These are phyloP conservation scores for Amanita rimosa DNA, from an alignment of 768 basidiomycete genomes.

Conservation along the genomic window DNA sequence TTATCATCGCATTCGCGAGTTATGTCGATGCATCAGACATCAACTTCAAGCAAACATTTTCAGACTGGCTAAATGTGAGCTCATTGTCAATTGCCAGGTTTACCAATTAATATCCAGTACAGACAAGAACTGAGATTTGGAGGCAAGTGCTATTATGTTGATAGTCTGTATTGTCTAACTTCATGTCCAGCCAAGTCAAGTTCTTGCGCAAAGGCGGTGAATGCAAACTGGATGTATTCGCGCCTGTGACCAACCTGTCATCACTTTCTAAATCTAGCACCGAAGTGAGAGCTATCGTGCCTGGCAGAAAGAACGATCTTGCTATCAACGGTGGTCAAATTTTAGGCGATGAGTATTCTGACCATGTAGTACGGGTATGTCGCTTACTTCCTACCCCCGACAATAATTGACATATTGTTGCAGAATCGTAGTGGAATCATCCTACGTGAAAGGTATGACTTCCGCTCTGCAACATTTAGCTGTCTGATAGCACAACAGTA, in stretches of 20 bases:
- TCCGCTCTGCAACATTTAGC: not conserved
- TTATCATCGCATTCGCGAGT: conserved; percentile 87
- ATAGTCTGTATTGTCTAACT: not conserved
- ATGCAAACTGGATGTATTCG: conserved; percentile 80
- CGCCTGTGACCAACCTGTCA: conserved; percentile 83
- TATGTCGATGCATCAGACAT: conserved; percentile 62
- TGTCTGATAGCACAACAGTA: conserved; percentile 28
- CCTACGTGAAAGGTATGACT: conserved; percentile 65
- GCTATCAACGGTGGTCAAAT: conserved; percentile 75
- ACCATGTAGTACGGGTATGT: conserved; percentile 79
- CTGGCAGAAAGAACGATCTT: conserved; percentile 65
- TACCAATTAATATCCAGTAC: not conserved
- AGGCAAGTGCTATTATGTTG: conserved; percentile 45
- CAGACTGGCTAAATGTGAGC: conserved; percentile 74
- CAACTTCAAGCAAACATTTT: conserved; percentile 56
- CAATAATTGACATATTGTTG: conserved; percentile 1
- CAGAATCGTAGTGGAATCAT: conserved; percentile 92
- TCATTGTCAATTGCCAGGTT: not conserved
- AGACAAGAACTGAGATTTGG: conserved; percentile 85
- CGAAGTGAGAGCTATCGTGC: conserved; percentile 41
- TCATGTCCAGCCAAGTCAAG: conserved; percentile 57
- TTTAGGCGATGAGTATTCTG: conserved; percentile 91
- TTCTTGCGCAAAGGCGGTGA: conserved; percentile 77
- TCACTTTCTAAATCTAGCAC: conserved; percentile 62
- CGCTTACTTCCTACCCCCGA: not conserved